Evolutionary conservation across 192 early-diverging fungal species (phyloP).

Genomic region (Rhizophagus clarus): DNA sequence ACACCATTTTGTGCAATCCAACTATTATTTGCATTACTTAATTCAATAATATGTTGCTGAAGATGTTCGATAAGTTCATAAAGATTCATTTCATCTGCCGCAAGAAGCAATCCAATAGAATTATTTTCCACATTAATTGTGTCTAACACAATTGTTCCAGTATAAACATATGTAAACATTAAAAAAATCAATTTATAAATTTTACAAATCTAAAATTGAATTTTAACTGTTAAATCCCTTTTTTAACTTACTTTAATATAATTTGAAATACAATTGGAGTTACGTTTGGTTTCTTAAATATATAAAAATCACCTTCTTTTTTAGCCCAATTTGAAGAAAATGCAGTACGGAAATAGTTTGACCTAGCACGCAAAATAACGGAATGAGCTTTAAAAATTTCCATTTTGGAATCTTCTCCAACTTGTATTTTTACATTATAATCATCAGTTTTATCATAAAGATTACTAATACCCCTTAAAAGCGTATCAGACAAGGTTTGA

Average conservation of each 20-base stretch:
- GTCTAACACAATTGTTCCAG: background rate
- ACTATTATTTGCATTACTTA: background rate
- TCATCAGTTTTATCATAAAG: conserved; percentile 5
- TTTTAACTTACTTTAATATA: conserved; percentile 1
- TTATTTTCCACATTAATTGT: background rate
- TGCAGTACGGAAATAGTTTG: background rate
- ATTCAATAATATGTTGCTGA: conserved; percentile 1
- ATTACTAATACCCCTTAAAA: background rate
- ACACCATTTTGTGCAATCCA: background rate
- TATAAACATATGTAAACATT: conserved; percentile 9
- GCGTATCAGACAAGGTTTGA: background rate
- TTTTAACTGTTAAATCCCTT: no score
- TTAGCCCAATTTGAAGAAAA: background rate
- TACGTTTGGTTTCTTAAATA: conserved; percentile 20
- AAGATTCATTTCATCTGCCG: conserved; percentile 5
- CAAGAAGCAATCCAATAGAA: background rate
- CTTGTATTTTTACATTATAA: conserved; percentile 4
- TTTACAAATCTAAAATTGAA: background rate
- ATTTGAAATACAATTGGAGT: background rate
- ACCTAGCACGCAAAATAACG: conserved; percentile 24
- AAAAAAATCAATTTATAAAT: background rate
- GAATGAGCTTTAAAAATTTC: conserved; percentile 22
- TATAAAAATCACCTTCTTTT: background rate
- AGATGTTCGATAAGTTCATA: background rate
- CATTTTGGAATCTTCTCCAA: background rate